A percentile compares a stretch with the other conserved stretches of the same genome.
phyloP scores from a whole-genome alignment of 345 rosid species.

The Salix arbutifolia region DNA sequence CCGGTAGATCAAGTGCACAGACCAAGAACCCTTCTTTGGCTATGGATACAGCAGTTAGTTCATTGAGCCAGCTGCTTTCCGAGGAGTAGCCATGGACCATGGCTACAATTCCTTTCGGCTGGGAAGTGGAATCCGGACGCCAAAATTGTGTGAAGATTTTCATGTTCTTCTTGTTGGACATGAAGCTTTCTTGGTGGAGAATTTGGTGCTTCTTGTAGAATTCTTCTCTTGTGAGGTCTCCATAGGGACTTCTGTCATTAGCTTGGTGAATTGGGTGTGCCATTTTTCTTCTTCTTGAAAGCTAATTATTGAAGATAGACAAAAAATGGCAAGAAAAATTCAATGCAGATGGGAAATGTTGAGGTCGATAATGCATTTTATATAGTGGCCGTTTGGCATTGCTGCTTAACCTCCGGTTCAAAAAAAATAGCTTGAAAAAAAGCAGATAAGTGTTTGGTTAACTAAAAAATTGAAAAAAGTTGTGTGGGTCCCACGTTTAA shows the following conservation, averaged over 20 bases:
- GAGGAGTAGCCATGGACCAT: conserved; percentile 35
- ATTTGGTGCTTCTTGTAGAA: conserved; percentile 29
- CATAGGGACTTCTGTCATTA: conserved; percentile 25
- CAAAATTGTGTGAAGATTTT: conserved; percentile 34
- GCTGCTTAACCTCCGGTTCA: too few relatives aligned
- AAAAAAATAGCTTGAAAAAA: too few relatives aligned
- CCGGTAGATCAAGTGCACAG: conserved; percentile 30
- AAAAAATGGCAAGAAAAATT: neutral
- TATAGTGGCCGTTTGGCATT: too few relatives aligned
- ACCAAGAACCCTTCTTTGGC: conserved; percentile 27
- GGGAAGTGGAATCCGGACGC: neutral
- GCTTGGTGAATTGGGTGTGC: conserved; percentile 30
- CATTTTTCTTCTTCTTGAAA: neutral
- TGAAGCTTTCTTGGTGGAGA: conserved; percentile 20
- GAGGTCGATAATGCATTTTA: neutral
- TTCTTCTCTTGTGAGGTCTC: conserved; percentile 28
- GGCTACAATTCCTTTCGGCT: conserved; percentile 24
- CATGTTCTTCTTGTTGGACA: conserved; percentile 19
- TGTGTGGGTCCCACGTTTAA: too few relatives aligned
- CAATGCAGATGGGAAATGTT: neutral
- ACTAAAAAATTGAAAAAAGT: too few relatives aligned
- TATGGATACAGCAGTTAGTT: conserved; percentile 29
- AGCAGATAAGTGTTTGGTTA: too few relatives aligned
- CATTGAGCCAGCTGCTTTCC: conserved; percentile 33
- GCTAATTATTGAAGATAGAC: neutral